Evolutionary conservation across 2,329 filamentous ascomycete species (phyloP).

Genomic region (Scytalidium sp.): DNA sequence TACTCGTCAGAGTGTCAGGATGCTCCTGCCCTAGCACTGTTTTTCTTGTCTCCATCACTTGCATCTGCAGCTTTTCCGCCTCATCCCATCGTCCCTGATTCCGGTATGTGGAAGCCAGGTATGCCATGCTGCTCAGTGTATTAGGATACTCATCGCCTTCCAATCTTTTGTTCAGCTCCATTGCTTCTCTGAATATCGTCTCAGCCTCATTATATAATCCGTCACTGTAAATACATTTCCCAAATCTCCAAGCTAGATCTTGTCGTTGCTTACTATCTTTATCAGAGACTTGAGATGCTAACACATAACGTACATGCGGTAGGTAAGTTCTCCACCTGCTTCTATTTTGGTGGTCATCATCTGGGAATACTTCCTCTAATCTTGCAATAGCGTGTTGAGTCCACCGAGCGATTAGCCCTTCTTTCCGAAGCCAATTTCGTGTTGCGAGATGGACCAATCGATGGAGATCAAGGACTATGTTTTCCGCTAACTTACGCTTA

Average conservation of each 20-base stretch:
- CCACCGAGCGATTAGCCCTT: too few relatives aligned
- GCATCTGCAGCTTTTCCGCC: conserved; percentile 1
- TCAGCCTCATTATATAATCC: conserved; percentile 8
- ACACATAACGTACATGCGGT: too few relatives aligned
- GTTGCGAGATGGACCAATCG: too few relatives aligned
- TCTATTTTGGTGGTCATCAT: not conserved
- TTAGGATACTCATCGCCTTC: conserved; percentile 10
- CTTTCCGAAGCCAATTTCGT: too few relatives aligned
- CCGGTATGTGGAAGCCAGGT: conserved; percentile 9
- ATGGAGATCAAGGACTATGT: conserved; percentile 14
- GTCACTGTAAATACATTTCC: not conserved
- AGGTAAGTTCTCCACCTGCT: conserved; percentile 2
- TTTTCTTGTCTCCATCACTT: conserved; percentile 11
- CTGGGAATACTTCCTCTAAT: not conserved
- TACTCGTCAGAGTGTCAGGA: conserved; percentile 9
- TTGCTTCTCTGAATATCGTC: not conserved
- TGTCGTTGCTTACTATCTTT: conserved; percentile 1
- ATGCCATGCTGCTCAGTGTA: conserved; percentile 9
- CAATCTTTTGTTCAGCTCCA: conserved; percentile 3
- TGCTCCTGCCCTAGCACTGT: conserved; percentile 8
- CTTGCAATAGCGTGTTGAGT: too few relatives aligned
- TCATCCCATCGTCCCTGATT: conserved; percentile 1
- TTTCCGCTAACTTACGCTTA: conserved; percentile 1
- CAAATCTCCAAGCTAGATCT: conserved; percentile 1
- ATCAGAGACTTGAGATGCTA: conserved; percentile 2